Evolutionary conservation across 2,329 filamentous ascomycete species (phyloP).

Genomic region (Paraphaeosphaeria sporulosa): DNA sequence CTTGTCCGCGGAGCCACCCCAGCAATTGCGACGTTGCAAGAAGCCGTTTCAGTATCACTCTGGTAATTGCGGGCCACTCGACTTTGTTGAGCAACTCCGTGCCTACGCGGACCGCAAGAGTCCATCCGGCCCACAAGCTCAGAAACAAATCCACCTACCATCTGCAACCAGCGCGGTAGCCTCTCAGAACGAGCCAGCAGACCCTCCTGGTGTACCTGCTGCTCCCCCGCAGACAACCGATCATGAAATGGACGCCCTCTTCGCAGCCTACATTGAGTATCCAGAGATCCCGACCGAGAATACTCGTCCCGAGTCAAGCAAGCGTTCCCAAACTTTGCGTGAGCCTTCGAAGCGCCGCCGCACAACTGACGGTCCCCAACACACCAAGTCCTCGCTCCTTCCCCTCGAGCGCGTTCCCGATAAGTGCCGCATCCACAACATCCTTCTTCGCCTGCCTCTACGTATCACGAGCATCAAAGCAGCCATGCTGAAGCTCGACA

Average conservation of each 20-base stretch:
- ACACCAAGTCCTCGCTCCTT: slow-evolving; percentile 47
- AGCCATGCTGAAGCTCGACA: slow-evolving; percentile 27
- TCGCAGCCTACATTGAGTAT: slow-evolving; percentile 11
- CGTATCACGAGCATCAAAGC: slow-evolving; percentile 15
- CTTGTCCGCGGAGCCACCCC: slow-evolving; percentile 8
- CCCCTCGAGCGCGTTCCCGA: slow-evolving; percentile 50
- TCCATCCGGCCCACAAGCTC: not conserved
- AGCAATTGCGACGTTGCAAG: not conserved
- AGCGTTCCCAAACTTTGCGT: not conserved
- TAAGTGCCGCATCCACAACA: slow-evolving; percentile 34
- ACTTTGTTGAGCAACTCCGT: slow-evolving; percentile 17
- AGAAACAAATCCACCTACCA: not conserved
- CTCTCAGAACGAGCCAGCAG: not conserved
- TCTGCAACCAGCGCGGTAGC: not conserved
- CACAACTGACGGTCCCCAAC: slow-evolving; percentile 21
- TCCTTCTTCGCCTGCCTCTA: slow-evolving; percentile 18
- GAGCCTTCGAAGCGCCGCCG: slow-evolving; percentile 9
- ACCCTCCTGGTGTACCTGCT: not conserved
- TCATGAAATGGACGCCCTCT: slow-evolving; percentile 2
- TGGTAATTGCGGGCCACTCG: not conserved
- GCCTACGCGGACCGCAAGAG: slow-evolving; percentile 15
- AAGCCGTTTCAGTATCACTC: not conserved
- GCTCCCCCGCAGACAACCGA: not conserved
- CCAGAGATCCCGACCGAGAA: slow-evolving; percentile 3
- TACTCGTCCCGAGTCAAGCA: not conserved